phyloP scores from a whole-genome alignment of 129 eudicot species.

The Helianthus tuberosus region DNA sequence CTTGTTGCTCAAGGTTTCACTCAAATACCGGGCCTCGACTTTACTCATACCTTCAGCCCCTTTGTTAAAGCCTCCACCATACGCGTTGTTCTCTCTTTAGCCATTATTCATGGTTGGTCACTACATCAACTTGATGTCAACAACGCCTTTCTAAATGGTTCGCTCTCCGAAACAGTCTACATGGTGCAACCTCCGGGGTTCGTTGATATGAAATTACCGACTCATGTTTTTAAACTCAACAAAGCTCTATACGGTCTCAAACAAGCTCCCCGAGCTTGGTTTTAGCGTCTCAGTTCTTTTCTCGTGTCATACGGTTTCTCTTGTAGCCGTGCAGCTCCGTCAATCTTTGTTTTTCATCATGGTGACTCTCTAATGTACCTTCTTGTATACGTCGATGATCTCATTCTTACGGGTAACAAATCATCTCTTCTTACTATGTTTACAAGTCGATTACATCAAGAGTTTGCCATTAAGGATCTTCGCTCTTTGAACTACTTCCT shows the following conservation, averaged over 20 bases:
- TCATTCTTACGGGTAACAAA: too few relatives aligned
- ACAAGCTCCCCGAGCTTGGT: background rate
- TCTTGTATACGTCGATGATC: too few relatives aligned
- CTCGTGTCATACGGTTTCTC: background rate
- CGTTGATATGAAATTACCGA: too few relatives aligned
- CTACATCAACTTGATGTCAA: too few relatives aligned
- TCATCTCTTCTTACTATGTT: too few relatives aligned
- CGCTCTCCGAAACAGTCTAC: background rate
- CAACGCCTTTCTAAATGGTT: too few relatives aligned
- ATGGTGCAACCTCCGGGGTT: background rate
- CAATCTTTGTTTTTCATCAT: background rate
- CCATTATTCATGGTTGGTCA: background rate
- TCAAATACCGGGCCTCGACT: background rate
- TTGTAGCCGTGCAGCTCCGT: background rate
- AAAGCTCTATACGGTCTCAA: too few relatives aligned
- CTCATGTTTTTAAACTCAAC: background rate
- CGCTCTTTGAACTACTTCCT: too few relatives aligned
- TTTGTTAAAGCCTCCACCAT: background rate
- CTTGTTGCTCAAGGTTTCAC: background rate
- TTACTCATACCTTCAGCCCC: too few relatives aligned
- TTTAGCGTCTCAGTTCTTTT: background rate
- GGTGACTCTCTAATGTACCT: background rate
- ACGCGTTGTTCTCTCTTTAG: background rate
- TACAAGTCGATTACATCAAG: too few relatives aligned
- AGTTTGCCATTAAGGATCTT: too few relatives aligned